Evolutionary conservation across 164 flowering plant genomes (phyloP), one percentile per base, ranked within the genome.

Genomic region (Chloranthus sessilifolius): DNA sequence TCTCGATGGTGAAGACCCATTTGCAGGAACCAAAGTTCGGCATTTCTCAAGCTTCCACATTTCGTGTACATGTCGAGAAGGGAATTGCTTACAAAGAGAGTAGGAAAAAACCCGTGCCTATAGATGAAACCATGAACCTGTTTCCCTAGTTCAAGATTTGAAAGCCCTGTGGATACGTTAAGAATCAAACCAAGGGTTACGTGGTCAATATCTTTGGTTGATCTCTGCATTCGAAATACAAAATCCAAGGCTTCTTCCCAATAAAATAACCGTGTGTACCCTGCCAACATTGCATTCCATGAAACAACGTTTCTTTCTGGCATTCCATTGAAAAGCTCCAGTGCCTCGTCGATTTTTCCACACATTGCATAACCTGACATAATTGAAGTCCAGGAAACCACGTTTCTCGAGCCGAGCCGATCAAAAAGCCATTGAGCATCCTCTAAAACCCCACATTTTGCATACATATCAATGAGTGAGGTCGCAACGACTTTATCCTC

Each of bases 251-350:
- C 90, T 40, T 80, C 77, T 17, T 75, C 82, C 81, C 77, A 78
- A 25, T 55, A 56, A 19, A 14, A 39, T 30, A 27, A 56, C 40
- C 52, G 69, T 1, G 59, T 64, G 47, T 82, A 80, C 7, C 85
- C 82, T 1, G 70, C 73, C 59, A 80, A 37, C 86, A 82, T 78
- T 25, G 83, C 78, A 59, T 82, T 82, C 85, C 85, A 85, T 9
- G 85, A 69, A 14, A 85, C 56, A n/a, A 83, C 66, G 42, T 55
- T 82, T 45, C 75, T 58, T 34, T 69, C 74, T 9, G 84, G 76
- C 86, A 86, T 83, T 55, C 68, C 63, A 70, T 81, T 56, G 34
- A 86, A 83, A 40, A 81, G 57, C 26, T 47, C 39, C 43, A 81
- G 36, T 30, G 95, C 95, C 50, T 77, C 68, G n/a, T 26, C 15